These are phyloP conservation scores for Quercus cerris DNA, from an alignment of 306 rosid species.

Conservation along the genomic window DNA sequence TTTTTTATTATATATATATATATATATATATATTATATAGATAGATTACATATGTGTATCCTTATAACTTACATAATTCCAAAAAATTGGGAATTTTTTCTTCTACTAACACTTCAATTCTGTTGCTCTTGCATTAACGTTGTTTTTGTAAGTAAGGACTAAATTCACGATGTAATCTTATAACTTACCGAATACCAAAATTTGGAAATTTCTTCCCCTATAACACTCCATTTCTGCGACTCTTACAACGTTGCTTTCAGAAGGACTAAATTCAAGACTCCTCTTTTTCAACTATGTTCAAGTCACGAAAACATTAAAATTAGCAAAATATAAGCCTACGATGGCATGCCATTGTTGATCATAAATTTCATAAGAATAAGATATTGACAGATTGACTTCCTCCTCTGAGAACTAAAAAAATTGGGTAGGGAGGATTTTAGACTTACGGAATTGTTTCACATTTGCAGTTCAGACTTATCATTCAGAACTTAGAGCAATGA, in stretches of 20 bases:
- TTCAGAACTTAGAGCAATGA: neutral
- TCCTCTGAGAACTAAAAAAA: too few relatives aligned
- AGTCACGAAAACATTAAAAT: neutral
- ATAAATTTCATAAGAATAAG: neutral
- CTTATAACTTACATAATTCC: too few relatives aligned
- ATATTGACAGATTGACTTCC: neutral
- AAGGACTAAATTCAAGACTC: neutral
- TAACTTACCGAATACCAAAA: too few relatives aligned
- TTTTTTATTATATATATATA: too few relatives aligned
- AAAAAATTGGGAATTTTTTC: too few relatives aligned
- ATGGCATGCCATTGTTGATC: conserved; percentile 21
- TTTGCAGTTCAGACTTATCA: neutral
- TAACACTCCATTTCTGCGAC: neutral
- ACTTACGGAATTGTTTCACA: neutral
- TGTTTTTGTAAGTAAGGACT: too few relatives aligned
- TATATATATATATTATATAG: too few relatives aligned
- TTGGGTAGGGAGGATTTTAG: neutral
- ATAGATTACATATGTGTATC: too few relatives aligned
- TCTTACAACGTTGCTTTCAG: neutral
- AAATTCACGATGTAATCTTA: too few relatives aligned
- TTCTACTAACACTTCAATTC: too few relatives aligned
- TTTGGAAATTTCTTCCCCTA: too few relatives aligned
- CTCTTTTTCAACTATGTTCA: neutral
- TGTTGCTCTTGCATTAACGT: too few relatives aligned
- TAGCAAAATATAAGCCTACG: neutral